Evolutionary conservation across 2,329 filamentous ascomycete genomes (phyloP).

Genomic region (Bipolaris bicolor): DNA sequence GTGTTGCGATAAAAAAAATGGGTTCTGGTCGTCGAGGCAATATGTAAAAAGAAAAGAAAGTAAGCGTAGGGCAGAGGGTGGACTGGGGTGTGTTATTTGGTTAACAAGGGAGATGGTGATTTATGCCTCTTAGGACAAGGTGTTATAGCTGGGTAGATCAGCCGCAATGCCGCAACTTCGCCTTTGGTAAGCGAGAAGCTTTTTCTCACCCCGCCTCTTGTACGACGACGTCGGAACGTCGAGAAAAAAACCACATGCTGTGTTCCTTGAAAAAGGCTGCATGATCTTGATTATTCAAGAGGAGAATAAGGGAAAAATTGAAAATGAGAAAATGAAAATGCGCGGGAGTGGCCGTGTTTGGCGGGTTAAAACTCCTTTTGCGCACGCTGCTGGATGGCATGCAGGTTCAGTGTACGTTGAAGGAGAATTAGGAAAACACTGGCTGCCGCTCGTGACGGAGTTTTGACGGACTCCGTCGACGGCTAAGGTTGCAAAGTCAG

Average conservation of each 20-base stretch:
- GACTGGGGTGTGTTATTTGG: too few species aligned
- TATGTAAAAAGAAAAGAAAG: too few species aligned
- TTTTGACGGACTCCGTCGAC: too few species aligned
- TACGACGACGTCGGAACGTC: conserved; percentile 16
- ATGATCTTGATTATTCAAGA: neutral
- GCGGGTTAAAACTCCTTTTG: conserved; percentile 3
- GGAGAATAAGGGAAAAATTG: neutral
- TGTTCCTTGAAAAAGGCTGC: too few species aligned
- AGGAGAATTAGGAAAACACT: neutral
- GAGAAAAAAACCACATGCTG: neutral
- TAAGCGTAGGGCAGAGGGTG: too few species aligned
- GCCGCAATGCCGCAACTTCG: conserved; percentile 10
- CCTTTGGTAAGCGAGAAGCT: conserved; percentile 12
- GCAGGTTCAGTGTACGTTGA: conserved; percentile 1
- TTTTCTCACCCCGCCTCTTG: conserved; percentile 15
- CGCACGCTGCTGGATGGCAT: neutral
- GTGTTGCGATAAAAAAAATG: too few species aligned
- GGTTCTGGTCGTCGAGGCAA: too few species aligned
- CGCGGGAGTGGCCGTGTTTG: neutral
- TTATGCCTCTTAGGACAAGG: conserved; percentile 13
- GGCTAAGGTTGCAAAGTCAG: too few species aligned
- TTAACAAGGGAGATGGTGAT: too few species aligned
- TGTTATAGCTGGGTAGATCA: conserved; percentile 17
- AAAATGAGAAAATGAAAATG: neutral
- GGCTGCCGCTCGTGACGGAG: too few species aligned